A percentile compares a stretch with the other conserved stretches of the same genome.
Evolutionary conservation across 2,329 filamentous ascomycete species (phyloP).

Genomic region (Trichoderma endophyticum): DNA sequence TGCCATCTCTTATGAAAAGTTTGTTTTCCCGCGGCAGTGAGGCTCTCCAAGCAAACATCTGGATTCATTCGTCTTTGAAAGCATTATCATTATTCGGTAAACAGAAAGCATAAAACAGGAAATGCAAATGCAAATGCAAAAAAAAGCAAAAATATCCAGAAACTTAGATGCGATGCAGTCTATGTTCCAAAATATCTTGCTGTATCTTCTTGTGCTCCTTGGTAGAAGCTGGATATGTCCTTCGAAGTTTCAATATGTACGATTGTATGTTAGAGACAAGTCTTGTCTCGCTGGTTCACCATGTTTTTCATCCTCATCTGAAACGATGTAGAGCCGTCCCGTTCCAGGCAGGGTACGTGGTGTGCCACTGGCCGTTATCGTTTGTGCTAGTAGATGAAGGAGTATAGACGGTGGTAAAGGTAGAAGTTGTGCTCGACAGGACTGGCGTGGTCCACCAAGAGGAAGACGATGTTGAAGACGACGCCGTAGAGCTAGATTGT

Average conservation of each 20-base stretch:
- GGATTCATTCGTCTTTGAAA: not conserved
- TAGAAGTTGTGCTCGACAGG: slow-evolving; percentile 19
- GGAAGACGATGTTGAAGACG: slow-evolving; percentile 1
- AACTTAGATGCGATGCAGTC: not conserved
- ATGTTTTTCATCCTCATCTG: not conserved
- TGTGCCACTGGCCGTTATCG: slow-evolving; percentile 47
- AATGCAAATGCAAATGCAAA: not conserved
- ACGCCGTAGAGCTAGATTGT: not conserved
- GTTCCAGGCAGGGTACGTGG: slow-evolving; percentile 45
- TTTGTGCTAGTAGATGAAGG: slow-evolving; percentile 30
- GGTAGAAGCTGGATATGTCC: not conserved
- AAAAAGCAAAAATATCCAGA: not conserved
- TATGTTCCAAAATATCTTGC: not conserved
- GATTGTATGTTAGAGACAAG: not conserved
- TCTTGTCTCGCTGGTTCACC: not conserved
- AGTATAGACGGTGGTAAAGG: slow-evolving; percentile 22
- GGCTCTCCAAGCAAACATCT: slow-evolving; percentile 7
- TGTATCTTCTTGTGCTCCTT: not conserved
- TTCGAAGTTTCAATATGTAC: slow-evolving; percentile 17
- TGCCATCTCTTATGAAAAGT: not conserved
- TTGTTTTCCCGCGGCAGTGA: not conserved
- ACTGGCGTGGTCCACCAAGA: slow-evolving; percentile 18
- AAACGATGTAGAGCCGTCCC: slow-evolving; percentile 28
- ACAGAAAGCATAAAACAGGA: not conserved
- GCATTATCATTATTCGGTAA: slow-evolving; percentile 3